Percentiles rank a stretch among this genome's conserved stretches.
These are phyloP conservation scores for Lepidium aucheri DNA, from an alignment of 345 rosid genomes.

Conservation along the genomic window DNA sequence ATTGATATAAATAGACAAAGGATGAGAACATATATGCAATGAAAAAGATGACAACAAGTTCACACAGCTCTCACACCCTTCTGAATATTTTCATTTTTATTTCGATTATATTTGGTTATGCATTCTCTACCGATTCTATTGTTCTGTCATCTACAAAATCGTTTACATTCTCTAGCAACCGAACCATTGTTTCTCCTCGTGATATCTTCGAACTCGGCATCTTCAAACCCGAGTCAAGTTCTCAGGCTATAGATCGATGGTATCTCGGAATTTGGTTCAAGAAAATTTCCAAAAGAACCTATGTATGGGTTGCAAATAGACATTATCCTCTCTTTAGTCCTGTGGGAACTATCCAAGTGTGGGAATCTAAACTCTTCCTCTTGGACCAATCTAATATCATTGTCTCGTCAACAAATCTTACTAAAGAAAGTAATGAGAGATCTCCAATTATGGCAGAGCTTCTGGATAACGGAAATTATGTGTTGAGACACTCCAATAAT, in stretches of 20 bases:
- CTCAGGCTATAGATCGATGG: constrained; percentile 17
- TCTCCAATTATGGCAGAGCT: no score
- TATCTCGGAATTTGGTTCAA: constrained; percentile 77
- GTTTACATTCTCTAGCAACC: constrained; percentile 27
- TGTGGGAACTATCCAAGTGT: constrained; percentile 10
- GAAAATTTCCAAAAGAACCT: constrained; percentile 34
- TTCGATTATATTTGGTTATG: constrained; percentile 15
- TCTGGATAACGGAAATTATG: no score
- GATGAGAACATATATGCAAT: no score
- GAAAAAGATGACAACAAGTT: no score
- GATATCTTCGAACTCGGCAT: constrained; percentile 56
- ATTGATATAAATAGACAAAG: no score
- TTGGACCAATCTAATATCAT: no score
- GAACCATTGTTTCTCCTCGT: constrained; percentile 46
- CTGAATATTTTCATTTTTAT: not conserved
- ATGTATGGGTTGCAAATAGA: constrained; percentile 77
- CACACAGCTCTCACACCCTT: no score
- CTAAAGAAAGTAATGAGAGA: no score
- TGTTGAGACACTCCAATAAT: no score
- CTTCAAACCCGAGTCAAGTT: constrained; percentile 29
- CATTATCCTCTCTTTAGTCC: constrained; percentile 44
- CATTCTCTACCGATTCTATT: constrained; percentile 25
- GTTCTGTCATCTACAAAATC: constrained; percentile 27
- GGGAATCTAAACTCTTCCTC: no score
- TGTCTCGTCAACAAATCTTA: no score